phyloP scores from a whole-genome alignment of 2,329 filamentous ascomycete genomes.

The Tolypocladium sp. region DNA sequence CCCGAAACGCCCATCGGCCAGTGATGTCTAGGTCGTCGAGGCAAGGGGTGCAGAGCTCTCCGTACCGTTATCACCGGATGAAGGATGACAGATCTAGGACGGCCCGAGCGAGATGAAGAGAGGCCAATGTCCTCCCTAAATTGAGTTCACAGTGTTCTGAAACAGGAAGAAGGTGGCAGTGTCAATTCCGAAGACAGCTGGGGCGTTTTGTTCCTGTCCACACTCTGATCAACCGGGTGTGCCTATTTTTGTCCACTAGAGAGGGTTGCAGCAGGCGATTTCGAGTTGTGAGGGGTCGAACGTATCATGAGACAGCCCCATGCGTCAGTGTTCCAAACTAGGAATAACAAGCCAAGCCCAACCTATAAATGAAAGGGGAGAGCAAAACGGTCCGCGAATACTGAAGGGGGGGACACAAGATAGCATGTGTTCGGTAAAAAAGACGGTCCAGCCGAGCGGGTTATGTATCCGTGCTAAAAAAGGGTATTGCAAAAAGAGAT shows the following conservation, averaged over 20 bases:
- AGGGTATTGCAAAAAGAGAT: not conserved
- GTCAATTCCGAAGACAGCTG: not conserved
- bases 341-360: not conserved
- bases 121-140: slow-evolving; percentile 4
- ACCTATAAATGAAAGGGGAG: slow-evolving; percentile 5
- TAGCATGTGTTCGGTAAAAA: not conserved
- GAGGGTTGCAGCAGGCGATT: not conserved
- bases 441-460: not conserved
- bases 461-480: not conserved
- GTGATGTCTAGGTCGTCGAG: slow-evolving; percentile 1
- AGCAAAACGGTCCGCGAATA: not conserved
- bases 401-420: not conserved
- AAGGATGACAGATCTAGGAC: slow-evolving; percentile 7
- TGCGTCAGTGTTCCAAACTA: slow-evolving; percentile 9
- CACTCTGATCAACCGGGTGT: not conserved
- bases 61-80: slow-evolving; percentile 1
- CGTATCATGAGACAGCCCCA: slow-evolving; percentile 9
- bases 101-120: slow-evolving; percentile 8
- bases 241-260: not conserved
- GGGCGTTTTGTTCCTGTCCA: not conserved
- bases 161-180: slow-evolving; percentile 8
- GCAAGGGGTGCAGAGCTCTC: slow-evolving; percentile 1
- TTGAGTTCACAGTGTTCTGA: slow-evolving; percentile 8
- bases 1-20: slow-evolving; percentile 9
- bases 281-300: slow-evolving; percentile 8